Evolutionary conservation across 2,329 filamentous ascomycete genomes (phyloP), one percentile per base, ranked within the genome.

Genomic region (Zasmidium angulare): DNA sequence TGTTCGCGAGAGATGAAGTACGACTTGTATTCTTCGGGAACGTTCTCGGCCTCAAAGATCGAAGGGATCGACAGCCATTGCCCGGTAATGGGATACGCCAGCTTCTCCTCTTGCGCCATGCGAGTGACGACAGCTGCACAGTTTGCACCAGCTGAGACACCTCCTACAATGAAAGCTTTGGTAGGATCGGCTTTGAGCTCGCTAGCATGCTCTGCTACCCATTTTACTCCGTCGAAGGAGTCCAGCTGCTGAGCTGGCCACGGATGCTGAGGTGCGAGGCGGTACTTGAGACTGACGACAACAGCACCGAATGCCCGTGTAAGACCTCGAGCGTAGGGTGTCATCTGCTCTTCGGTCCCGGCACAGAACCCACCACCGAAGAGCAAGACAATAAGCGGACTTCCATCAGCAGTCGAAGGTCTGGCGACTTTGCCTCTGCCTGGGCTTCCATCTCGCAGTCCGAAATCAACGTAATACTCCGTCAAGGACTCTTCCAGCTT

Each of bases 151-250:
- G 81, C 79, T 2, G 76, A 79, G 1, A 73, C 74, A 0, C 81
- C 81, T 19, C 79, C 79, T 6, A 81, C 59, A 7, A 83, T 61
- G 61, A 83, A 82, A 0, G 79, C 80, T 4, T 70, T 69, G 10
- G 71, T 67, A 74, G 75, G 59, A 78, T 77, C 19, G 10, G 76
- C 76, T 7, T 72, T 74, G 2, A 81, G 64, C 1, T 70, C 55
- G 20, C 67, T 36, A 10, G 55, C 64, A 4, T 56, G 53, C 19
- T 78, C 61, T 9, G 62, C 66, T 12, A 77, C 71, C 78, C 78
- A 82, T 68, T 77, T 69, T 49, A 81, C 59, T 4, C 74, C 75
- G 66, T 82, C 80, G 73, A 74, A 81, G 20, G 71, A 70, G 62
- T 82, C 81, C 22, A 77, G 65, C 14, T 76, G 68, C 10, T 75